Evolutionary conservation across 2,329 filamentous ascomycete genomes (phyloP).

Genomic region (Curvularia verruculosa): DNA sequence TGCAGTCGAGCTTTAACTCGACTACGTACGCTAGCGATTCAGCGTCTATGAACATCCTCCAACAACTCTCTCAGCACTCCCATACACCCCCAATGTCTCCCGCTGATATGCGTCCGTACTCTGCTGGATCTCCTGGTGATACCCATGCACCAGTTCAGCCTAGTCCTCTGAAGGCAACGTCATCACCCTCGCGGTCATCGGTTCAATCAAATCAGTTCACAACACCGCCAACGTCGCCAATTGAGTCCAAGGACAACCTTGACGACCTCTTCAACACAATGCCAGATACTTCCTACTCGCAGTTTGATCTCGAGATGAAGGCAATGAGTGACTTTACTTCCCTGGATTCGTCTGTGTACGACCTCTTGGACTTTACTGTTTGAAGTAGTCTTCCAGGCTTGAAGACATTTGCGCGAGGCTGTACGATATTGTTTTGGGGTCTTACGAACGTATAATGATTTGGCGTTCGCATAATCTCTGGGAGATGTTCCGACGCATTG

Average conservation of each 20-base stretch:
- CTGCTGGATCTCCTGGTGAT: slow-evolving; percentile 31
- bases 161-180: slow-evolving; percentile 37
- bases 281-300: slow-evolving; percentile 42
- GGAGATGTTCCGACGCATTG: slow-evolving; percentile 16
- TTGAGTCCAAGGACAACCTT: slow-evolving; percentile 40
- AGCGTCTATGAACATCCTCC: slow-evolving; percentile 43
- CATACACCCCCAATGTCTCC: slow-evolving; percentile 50
- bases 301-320: slow-evolving; percentile 49
- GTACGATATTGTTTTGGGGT: slow-evolving; percentile 35
- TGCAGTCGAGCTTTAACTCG: slow-evolving; percentile 36
- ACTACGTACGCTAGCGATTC: slow-evolving; percentile 40
- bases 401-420: slow-evolving; percentile 20
- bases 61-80: slow-evolving; percentile 43
- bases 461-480: slow-evolving; percentile 17
- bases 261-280: slow-evolving; percentile 44
- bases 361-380: slow-evolving; percentile 45
- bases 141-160: slow-evolving; percentile 26
- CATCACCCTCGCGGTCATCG: slow-evolving; percentile 43
- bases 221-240: slow-evolving; percentile 48
- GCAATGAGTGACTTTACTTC: slow-evolving; percentile 45
- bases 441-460: slow-evolving; percentile 21
- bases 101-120: slow-evolving; percentile 36
- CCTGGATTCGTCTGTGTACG: slow-evolving; percentile 38
- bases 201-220: slow-evolving; percentile 47
- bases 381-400: slow-evolving; percentile 19